Evolutionary conservation across 306 rosid genomes (phyloP).

Genomic region (Hylodesmum podocarpum): DNA sequence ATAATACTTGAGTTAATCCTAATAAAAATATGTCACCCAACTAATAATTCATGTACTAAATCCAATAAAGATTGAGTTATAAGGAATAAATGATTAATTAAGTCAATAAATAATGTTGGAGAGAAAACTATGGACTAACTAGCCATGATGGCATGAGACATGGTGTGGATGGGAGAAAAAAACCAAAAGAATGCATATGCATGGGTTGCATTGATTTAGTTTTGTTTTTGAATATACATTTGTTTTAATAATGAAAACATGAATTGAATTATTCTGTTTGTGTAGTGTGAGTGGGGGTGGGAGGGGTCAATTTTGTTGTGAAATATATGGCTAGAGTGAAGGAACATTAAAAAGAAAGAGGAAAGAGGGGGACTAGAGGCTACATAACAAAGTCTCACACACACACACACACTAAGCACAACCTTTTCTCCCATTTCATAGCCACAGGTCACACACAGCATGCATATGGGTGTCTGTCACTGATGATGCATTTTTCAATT

Average conservation of each 20-base stretch:
- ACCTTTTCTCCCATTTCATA: conserved; percentile 30
- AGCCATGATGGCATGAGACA: not conserved
- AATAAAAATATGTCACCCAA: too few relatives aligned
- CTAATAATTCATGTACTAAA: too few relatives aligned
- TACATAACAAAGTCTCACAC: conserved; percentile 5
- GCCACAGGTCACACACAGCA: conserved; percentile 35
- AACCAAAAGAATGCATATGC: not conserved
- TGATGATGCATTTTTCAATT: conserved; percentile 20
- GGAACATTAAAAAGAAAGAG: conserved; percentile 9
- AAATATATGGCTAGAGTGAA: conserved; percentile 5
- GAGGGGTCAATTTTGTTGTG: conserved; percentile 13
- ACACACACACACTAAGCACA: too few relatives aligned
- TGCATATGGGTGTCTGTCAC: conserved; percentile 47
- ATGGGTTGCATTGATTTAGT: not conserved
- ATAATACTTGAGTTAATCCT: too few relatives aligned
- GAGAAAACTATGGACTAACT: conserved; percentile 2
- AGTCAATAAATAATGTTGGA: not conserved
- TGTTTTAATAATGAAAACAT: not conserved
- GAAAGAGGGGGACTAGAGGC: not conserved
- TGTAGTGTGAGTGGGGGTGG: conserved; percentile 4
- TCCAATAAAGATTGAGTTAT: too few relatives aligned
- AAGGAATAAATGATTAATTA: too few relatives aligned
- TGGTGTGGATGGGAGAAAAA: not conserved
- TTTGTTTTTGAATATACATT: not conserved
- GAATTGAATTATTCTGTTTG: not conserved